Percentiles rank a stretch among this genome's conserved stretches.
phyloP scores from a whole-genome alignment of 148 eudicot genomes.

The Simmondsia chinensis region DNA sequence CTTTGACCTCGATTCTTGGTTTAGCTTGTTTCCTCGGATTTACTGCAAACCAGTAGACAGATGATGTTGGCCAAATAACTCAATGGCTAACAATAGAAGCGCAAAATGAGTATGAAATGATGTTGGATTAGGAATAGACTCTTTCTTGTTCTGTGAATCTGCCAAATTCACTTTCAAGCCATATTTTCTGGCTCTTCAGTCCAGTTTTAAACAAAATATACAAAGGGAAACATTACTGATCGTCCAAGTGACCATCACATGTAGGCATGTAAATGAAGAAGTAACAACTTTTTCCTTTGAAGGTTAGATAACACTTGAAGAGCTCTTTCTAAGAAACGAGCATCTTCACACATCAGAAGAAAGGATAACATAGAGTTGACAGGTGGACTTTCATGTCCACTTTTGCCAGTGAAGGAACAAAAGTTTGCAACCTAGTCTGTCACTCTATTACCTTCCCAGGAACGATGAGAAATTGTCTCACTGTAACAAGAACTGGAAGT shows the following conservation, averaged over 20 bases:
- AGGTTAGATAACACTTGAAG: too few relatives aligned
- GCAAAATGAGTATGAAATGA: slow-evolving; percentile 44
- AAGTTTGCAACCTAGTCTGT: too few relatives aligned
- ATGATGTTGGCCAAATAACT: slow-evolving; percentile 27
- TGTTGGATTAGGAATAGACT: slow-evolving; percentile 18
- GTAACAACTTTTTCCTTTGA: too few relatives aligned
- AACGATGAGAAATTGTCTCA: too few relatives aligned
- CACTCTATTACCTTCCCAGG: too few relatives aligned
- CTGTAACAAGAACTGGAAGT: too few relatives aligned
- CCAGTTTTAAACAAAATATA: slow-evolving; percentile 39
- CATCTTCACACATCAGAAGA: too few relatives aligned
- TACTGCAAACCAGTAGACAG: slow-evolving; percentile 2
- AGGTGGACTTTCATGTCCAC: too few relatives aligned
- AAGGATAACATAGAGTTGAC: too few relatives aligned
- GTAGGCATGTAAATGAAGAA: slow-evolving; percentile 5
- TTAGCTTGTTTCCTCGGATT: not conserved
- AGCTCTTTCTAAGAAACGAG: too few relatives aligned
- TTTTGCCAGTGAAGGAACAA: too few relatives aligned
- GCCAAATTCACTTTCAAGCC: slow-evolving; percentile 38
- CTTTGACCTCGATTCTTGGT: not conserved
- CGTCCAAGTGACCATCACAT: slow-evolving; percentile 10
- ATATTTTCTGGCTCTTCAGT: slow-evolving; percentile 45
- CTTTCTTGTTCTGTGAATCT: slow-evolving; percentile 16
- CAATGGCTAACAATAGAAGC: slow-evolving; percentile 49
- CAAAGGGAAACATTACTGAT: slow-evolving; percentile 5